A percentile compares a stretch with the other conserved stretches of the same genome.
phyloP scores from a whole-genome alignment of 192 early-diverging fungal species.

The Coemansia sp. region DNA sequence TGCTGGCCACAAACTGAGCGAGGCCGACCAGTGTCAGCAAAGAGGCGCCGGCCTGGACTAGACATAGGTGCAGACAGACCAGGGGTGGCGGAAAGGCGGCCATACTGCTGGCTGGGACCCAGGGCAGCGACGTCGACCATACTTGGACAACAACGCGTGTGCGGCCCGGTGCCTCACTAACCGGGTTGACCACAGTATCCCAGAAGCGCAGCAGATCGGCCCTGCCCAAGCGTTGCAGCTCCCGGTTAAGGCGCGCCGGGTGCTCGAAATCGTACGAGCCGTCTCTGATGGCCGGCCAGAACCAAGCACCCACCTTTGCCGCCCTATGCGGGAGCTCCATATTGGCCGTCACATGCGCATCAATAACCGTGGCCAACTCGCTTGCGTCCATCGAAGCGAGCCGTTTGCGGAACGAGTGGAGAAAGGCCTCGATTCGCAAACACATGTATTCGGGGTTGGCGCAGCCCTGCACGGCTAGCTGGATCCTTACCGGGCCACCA shows the following conservation, averaged over 20 bases:
- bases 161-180: neutral
- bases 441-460: slow-evolving; percentile 70
- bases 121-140: neutral
- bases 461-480: slow-evolving; percentile 77
- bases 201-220: slow-evolving; percentile 23
- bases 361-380: slow-evolving; percentile 54
- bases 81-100: neutral
- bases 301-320: slow-evolving; percentile 49
- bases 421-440: slow-evolving; percentile 69
- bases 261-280: slow-evolving; percentile 74
- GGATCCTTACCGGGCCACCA: slow-evolving; percentile 16
- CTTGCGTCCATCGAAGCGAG: slow-evolving; percentile 52
- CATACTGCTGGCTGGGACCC: neutral
- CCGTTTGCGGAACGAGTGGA: slow-evolving; percentile 47
- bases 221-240: slow-evolving; percentile 5
- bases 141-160: slow-evolving; percentile 11
- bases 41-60: neutral
- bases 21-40: neutral
- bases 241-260: neutral
- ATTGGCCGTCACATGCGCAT: slow-evolving; percentile 52
- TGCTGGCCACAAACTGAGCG: neutral
- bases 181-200: slow-evolving; percentile 15
- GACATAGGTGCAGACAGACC: slow-evolving; percentile 8
- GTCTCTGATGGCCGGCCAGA: slow-evolving; percentile 59
- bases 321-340: slow-evolving; percentile 64